phyloP scores from a whole-genome alignment of 805 yeast species.

The Wickerhamiella musiphila region DNA sequence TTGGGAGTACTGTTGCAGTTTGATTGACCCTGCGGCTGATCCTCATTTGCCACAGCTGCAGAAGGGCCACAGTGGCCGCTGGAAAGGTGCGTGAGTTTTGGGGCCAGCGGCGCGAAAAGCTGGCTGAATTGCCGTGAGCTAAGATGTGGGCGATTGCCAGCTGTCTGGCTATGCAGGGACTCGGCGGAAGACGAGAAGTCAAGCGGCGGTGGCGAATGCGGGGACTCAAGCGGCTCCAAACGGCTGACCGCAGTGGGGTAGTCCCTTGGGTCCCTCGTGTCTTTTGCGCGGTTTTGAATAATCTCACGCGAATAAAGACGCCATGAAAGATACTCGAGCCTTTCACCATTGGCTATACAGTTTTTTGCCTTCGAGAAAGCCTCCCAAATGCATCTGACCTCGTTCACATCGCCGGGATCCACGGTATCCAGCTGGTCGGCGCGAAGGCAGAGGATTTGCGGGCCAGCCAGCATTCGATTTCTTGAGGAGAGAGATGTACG shows the following conservation, averaged over 20 bases:
- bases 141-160: background rate
- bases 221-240: background rate
- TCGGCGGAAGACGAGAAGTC: slow-evolving; percentile 3
- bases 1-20: too few relatives aligned
- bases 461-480: slow-evolving; percentile 1
- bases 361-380: slow-evolving; percentile 14
- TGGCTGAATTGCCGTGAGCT: background rate
- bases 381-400: slow-evolving; percentile 14
- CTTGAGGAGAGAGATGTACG: background rate
- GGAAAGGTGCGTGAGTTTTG: too few relatives aligned
- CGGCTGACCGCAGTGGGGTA: background rate
- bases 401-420: slow-evolving; percentile 13
- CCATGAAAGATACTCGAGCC: slow-evolving; percentile 15
- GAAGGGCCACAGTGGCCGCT: too few relatives aligned
- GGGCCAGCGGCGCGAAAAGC: slow-evolving; percentile 1
- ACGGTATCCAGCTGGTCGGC: slow-evolving; percentile 12
- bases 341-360: slow-evolving; percentile 13
- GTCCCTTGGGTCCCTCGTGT: background rate
- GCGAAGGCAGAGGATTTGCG: slow-evolving; percentile 11
- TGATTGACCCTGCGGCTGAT: too few relatives aligned
- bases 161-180: background rate
- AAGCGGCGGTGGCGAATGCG: slow-evolving; percentile 3
- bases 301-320: slow-evolving; percentile 15
- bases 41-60: too few relatives aligned
- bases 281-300: slow-evolving; percentile 3